Base-by-base conservation (phyloP, 2,329 filamentous ascomycete genomes). In the Penicillium sp. region DNA sequence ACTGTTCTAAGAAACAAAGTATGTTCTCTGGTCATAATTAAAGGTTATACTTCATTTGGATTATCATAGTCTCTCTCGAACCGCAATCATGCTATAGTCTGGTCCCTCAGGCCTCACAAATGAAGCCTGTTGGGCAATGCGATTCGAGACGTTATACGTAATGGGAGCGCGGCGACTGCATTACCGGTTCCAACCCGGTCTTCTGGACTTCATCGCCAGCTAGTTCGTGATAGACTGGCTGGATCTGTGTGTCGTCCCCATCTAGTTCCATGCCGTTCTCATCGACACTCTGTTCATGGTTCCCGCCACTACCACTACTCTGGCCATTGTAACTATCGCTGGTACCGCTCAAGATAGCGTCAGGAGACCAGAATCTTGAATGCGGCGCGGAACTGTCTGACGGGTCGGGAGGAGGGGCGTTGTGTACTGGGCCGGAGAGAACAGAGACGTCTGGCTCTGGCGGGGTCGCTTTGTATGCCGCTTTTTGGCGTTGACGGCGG, bases 151-250 rank as follows among this genome's bases (percentile, higher is more conserved):
- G 10, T 29, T 29, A 29, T 29, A 29, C 18, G 4, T 44, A 43
- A 29, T 8, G 2, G 6, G 13, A 41, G 15, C 9, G 31, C n/a
- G 26, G 6, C 33, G 12, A 33, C n/a, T 18, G 15, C 24, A 38
- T 15, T 13, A 36, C 42, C n/a, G 24, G 26, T 3, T 41, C 36
- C 18, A 33, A 9, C 6, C 42, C 15, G 34, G 18, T 46, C n/a
- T 28, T 34, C 33, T n/a, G n/a, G 16, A 47, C 24, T 28, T 42
- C 43, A 3, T 16, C 18, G 9, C 47, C 53, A 5, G 46, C 18
- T n/a, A 58, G 28, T 16, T 58, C 53, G 34, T 58, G 51, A 45
- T 58, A 58, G 18, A 58, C 53, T 13, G 56, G 53, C 21, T 52
- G 16, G 21, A 54, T 36, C 46, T 58, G 39, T 29, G 50, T 58